Base-by-base conservation (phyloP, 2,329 filamentous ascomycete species). In the Penicillium frequentans region DNA sequence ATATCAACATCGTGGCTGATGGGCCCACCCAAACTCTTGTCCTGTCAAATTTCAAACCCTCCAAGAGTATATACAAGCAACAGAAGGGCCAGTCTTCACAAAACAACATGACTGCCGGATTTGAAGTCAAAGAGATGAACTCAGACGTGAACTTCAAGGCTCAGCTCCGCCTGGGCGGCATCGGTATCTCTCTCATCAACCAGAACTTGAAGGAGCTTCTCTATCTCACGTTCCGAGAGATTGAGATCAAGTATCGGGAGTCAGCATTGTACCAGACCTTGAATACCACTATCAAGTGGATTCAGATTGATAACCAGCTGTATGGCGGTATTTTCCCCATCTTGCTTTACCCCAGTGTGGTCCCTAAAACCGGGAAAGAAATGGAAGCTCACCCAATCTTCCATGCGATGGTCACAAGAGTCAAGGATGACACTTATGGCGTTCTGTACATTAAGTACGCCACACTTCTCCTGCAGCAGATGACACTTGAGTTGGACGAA, bases 371-470 rank as follows among this genome's bases (percentile, higher is more conserved):
- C 63, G 92, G 91, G 35, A 93, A 95, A 70, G 95, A 99, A 74
- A 95, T 96, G 71, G 95, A 98, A 63, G 89, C 93, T 1, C 95
- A 98, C 75, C 95, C 95, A 0, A 98, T 96, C 53, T 85, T 99
- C 71, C 93, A 97, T 68, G 87, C 88, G 14, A 93, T 93, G 82
- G 82, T 97, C 54, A 97, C 93, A 11, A 85, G 92, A 29, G 93
- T 99, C 73, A 99, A 99, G 79, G 95, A 99, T 69, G 93, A 99
- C 70, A 96, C 93, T 1, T 99, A 98, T 70, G 95, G 95, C 68
- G 95, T 99, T 23, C 80, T 97, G 10, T 99, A 99, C 76, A 93
- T 99, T 82, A 99, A 99, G 75, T 99, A 99, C 74, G 93, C 95
- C 23, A 96, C 93, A 0, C 76, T 99, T 46, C 80, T 99, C 31